Evolutionary conservation across 495 filamentous ascomycete genomes (phyloP), one percentile per base, ranked within the genome.

Genomic region (Bacidia rubella): DNA sequence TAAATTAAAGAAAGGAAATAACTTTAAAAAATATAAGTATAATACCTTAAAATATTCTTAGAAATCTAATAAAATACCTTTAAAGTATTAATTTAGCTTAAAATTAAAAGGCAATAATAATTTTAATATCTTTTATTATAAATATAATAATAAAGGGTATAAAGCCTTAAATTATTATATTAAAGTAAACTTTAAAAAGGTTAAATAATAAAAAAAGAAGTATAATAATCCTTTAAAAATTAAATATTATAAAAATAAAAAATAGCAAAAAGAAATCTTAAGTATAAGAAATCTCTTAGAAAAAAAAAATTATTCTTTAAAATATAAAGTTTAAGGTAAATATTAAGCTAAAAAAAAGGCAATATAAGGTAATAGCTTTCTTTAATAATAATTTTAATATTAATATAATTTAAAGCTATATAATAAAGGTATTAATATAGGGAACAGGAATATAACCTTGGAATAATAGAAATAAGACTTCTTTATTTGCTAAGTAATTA

Each of bases 21-120:
- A 12, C 7, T 32, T 24, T 10, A n/a, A 10, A n/a, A 23, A 15
- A 24, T 12, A n/a, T 23, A n/a, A 48, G 25, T 24, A 12, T 48
- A n/a, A 25, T 7, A 25, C 15, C 9, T 23, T 23, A 48, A 48
- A 25, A 12, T 48, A 12, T 48, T 22, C 25, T 48, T 25, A 48
- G 12, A 24, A 25, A 48, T n/a, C n/a, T n/a, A 48, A 22, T 48
- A 23, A 23, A 7, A n/a, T 48, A 23, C 25, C 25, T 48, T 25
- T 48, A 35, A n/a, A n/a, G n/a, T 35, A 35, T 48, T 48, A 48
- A 48, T 48, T 48, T 48, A 23, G 21, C 21, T 48, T 17, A 44
- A 48, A n/a, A 48, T 32, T 23, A 7, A 23, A 48, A 5, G 23
- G 3, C 7, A 48, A 24, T 48, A 48, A 48, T 48, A 48, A 4